These are phyloP conservation scores for Salix brachista DNA, from an alignment of 345 rosid genomes.

Conservation along the genomic window DNA sequence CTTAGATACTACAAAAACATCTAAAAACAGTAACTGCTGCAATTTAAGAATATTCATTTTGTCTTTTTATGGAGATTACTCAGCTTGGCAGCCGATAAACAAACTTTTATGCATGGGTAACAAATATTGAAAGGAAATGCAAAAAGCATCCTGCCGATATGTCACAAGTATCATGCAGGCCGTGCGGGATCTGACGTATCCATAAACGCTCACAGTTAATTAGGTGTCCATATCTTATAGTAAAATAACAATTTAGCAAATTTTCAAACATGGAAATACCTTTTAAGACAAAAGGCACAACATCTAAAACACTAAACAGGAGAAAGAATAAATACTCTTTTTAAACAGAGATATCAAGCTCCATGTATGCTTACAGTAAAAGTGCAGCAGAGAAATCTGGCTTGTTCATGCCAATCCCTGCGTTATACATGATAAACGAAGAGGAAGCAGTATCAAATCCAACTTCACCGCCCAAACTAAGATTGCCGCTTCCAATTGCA, in stretches of 20 bases:
- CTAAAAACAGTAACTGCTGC: not conserved
- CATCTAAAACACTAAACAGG: not conserved
- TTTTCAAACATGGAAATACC: not conserved
- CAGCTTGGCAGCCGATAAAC: not conserved
- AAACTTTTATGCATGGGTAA: not conserved
- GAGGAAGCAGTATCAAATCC: constrained; percentile 76
- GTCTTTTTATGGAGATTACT: not conserved
- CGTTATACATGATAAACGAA: constrained; percentile 58
- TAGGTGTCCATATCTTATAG: not conserved
- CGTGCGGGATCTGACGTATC: not conserved
- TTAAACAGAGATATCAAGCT: not conserved
- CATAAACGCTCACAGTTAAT: not conserved
- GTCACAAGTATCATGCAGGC: not conserved
- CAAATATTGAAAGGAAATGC: not conserved
- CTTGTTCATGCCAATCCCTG: constrained; percentile 60
- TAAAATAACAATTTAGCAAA: not conserved
- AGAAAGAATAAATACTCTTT: not conserved
- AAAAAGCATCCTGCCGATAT: not conserved
- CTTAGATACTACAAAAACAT: not conserved
- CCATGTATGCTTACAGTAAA: constrained; percentile 49
- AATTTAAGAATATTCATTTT: not conserved
- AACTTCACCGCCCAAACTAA: constrained; percentile 69
- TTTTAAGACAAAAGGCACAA: not conserved
- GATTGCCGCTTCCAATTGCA: constrained; percentile 58
- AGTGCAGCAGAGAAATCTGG: constrained; percentile 63